These are phyloP conservation scores for Cryptosporidium meleagridis DNA, from an alignment of 169 alveolate species.

Conservation along the genomic window DNA sequence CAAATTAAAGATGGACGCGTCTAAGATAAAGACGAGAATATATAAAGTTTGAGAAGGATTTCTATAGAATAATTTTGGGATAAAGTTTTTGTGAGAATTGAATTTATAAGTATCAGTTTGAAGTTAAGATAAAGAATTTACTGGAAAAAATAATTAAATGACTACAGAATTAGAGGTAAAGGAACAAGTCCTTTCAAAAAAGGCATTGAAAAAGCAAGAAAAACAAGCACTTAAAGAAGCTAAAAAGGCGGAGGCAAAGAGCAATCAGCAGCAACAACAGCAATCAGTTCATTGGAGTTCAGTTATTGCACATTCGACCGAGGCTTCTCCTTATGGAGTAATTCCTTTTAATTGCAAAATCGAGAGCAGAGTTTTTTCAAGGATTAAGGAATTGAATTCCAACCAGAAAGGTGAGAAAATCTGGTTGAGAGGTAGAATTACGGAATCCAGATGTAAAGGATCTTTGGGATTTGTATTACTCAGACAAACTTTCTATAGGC, in stretches of 20 bases:
- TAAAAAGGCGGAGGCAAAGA: conserved; percentile 55
- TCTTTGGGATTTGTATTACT: conserved; percentile 83
- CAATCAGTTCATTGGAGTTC: conserved; percentile 57
- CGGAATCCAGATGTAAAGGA: conserved; percentile 87
- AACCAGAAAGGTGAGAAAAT: conserved; percentile 62
- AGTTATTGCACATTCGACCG: conserved; percentile 7
- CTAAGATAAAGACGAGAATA: conserved; percentile 3
- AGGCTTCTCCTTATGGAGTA: conserved; percentile 14
- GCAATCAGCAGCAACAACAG: neutral
- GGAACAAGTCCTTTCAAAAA: conserved; percentile 41
- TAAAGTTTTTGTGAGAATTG: neutral
- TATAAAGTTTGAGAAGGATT: neutral
- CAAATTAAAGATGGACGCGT: neutral
- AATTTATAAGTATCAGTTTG: neutral
- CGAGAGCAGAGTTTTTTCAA: conserved; percentile 14
- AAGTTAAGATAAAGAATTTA: too few species aligned
- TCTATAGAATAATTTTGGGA: neutral
- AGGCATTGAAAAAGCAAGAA: conserved; percentile 57
- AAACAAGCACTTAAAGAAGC: conserved; percentile 34
- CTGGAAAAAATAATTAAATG: neutral
- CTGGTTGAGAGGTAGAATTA: conserved; percentile 86
- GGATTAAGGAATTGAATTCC: conserved; percentile 27
- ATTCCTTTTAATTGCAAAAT: conserved; percentile 8
- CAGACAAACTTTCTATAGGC: conserved; percentile 82
- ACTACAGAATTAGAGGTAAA: neutral